Evolutionary conservation across 1,284 basidiomycete species (phyloP).

Genomic region (Coniferiporia weirii): DNA sequence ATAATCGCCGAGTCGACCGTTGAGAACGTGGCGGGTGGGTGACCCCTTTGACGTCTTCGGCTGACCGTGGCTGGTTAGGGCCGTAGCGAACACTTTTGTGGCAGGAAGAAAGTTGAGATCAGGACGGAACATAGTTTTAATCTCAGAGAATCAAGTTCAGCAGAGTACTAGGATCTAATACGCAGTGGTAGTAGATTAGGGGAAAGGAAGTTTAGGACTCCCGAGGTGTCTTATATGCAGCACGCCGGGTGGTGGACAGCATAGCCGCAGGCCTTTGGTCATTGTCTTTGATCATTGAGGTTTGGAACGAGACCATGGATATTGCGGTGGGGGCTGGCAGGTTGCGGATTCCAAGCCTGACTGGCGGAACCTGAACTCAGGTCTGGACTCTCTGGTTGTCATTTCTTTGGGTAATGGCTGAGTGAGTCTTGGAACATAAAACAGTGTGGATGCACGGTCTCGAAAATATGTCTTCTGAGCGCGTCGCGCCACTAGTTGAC

Average conservation of each 20-base stretch:
- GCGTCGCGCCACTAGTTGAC: too few relatives aligned
- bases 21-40: neutral
- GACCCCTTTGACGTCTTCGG: neutral
- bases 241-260: neutral
- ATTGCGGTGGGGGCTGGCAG: neutral
- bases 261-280: neutral
- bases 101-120: neutral
- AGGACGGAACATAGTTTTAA: neutral
- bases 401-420: too few relatives aligned
- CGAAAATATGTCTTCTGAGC: too few relatives aligned
- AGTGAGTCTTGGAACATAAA: too few relatives aligned
- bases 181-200: neutral
- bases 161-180: neutral
- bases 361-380: too few relatives aligned
- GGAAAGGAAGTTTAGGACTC: neutral
- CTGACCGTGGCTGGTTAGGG: neutral
- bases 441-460: too few relatives aligned
- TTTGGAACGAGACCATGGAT: neutral
- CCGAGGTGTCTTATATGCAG: neutral
- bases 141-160: neutral
- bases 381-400: too few relatives aligned
- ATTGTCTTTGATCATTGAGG: too few relatives aligned
- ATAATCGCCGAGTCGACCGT: neutral
- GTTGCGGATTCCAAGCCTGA: neutral
- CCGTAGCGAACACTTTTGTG: neutral